Conservation (phyloP, 495 filamentous ascomycete genomes). For the Aspergillus olivimuriae region DNA sequence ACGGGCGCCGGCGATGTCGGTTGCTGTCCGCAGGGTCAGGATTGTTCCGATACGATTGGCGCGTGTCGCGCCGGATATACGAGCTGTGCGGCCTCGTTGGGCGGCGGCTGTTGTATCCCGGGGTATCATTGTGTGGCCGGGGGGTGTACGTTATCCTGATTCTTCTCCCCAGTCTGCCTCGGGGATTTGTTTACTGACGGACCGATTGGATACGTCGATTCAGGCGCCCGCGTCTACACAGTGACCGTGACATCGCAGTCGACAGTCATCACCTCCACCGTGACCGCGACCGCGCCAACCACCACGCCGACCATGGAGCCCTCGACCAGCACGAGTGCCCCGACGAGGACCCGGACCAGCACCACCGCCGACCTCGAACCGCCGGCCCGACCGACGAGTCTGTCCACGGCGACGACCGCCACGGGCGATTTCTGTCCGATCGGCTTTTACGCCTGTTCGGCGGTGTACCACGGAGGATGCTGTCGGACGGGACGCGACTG, state of each 20-base stretch:
- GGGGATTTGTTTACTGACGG: background rate
- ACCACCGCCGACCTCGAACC: constrained; percentile 29
- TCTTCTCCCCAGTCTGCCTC: background rate
- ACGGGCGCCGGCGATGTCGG: constrained; percentile 72
- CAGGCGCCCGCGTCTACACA: constrained; percentile 41
- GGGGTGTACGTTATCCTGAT: constrained; percentile 58
- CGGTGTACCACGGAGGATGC: constrained; percentile 64
- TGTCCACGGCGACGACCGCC: constrained; percentile 27
- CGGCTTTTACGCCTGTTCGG: constrained; percentile 68
- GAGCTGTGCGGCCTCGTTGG: constrained; percentile 58
- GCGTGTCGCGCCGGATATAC: constrained; percentile 59
- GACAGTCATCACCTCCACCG: constrained; percentile 34
- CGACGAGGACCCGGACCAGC: constrained; percentile 5
- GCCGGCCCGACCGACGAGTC: constrained; percentile 43
- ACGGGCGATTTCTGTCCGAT: constrained; percentile 54
- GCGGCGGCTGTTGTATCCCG: constrained; percentile 84
- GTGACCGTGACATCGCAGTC: constrained; percentile 42
- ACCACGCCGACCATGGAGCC: no score
- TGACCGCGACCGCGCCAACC: constrained; percentile 30
- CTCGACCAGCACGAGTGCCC: constrained; percentile 14
- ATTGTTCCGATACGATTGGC: constrained; percentile 59
- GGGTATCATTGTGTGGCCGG: constrained; percentile 71
- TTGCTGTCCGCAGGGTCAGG: constrained; percentile 71
- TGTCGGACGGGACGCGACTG: constrained; percentile 81
- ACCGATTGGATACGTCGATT: constrained; percentile 1